Conservation (phyloP, 768 basidiomycete species). For the Mycena leptocephala region DNA sequence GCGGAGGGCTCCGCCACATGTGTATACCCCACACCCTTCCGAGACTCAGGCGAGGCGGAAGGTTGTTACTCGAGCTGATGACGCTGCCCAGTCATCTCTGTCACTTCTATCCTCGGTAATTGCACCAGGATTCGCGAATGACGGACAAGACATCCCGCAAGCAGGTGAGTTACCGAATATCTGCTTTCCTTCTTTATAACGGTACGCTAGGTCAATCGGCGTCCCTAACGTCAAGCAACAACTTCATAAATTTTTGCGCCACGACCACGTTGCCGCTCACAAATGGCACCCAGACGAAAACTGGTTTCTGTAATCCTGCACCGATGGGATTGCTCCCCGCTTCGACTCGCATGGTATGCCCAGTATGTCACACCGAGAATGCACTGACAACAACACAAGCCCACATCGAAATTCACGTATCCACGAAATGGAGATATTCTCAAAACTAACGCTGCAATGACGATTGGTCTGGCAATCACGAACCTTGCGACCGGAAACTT, state of each 20-base stretch:
- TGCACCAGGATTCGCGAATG: conserved; percentile 49
- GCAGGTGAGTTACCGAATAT: neutral
- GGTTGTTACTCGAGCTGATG: neutral
- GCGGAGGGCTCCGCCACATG: neutral
- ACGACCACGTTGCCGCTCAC: conserved; percentile 60
- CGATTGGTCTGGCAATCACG: conserved; percentile 45
- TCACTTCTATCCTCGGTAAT: conserved; percentile 52
- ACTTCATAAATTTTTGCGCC: conserved; percentile 72
- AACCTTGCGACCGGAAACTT: conserved; percentile 57
- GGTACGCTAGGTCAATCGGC: conserved; percentile 55
- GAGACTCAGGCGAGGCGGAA: neutral
- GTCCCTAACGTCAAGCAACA: conserved; percentile 67
- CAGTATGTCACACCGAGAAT: too few species aligned
- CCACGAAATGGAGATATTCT: conserved; percentile 51
- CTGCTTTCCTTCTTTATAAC: neutral
- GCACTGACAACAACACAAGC: conserved; percentile 40
- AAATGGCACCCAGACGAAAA: conserved; percentile 54
- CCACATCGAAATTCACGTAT: conserved; percentile 48
- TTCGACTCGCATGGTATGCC: conserved; percentile 18
- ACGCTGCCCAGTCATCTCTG: conserved; percentile 18
- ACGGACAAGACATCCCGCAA: conserved; percentile 50
- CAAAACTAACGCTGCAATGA: conserved; percentile 52
- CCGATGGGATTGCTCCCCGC: conserved; percentile 40
- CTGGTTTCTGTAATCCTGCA: conserved; percentile 35
- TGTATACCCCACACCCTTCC: neutral